Conservation (phyloP, 2,329 filamentous ascomycete species). For the Chaetomiaceae sp. region DNA sequence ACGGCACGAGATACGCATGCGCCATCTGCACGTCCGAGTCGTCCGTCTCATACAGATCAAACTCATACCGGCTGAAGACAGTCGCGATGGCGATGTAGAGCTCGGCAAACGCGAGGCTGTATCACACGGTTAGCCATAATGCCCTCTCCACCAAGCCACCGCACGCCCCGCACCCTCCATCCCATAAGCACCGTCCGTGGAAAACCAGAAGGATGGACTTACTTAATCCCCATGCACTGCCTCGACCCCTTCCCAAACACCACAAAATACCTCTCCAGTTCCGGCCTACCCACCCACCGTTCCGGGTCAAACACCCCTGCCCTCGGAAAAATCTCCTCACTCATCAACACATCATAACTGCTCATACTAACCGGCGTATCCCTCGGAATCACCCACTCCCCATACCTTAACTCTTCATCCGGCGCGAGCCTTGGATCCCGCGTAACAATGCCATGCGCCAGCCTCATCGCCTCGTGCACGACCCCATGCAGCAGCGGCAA, state of each 20-base stretch:
- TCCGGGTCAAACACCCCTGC: slow-evolving; percentile 11
- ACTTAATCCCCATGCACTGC: slow-evolving; percentile 25
- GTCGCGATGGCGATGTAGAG: slow-evolving; percentile 20
- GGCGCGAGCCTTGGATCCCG: slow-evolving; percentile 17
- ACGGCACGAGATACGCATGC: background rate
- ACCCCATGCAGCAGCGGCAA: slow-evolving; percentile 14
- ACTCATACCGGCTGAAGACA: slow-evolving; percentile 22
- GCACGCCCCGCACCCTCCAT: too few species aligned
- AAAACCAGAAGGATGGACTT: background rate
- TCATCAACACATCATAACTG: slow-evolving; percentile 10
- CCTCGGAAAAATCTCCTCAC: slow-evolving; percentile 13
- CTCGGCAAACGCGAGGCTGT: slow-evolving; percentile 22
- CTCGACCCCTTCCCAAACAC: slow-evolving; percentile 21
- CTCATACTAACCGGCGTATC: slow-evolving; percentile 13
- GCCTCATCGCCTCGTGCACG: slow-evolving; percentile 9
- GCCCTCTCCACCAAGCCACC: background rate
- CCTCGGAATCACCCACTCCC: slow-evolving; percentile 18
- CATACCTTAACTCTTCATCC: slow-evolving; percentile 17
- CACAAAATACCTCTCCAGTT: slow-evolving; percentile 22
- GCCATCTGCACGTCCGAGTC: background rate
- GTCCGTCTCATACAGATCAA: slow-evolving; percentile 4
- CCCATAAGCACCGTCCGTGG: too few species aligned
- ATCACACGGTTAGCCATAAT: background rate
- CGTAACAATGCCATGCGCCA: slow-evolving; percentile 14
- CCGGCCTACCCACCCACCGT: slow-evolving; percentile 11